Evolutionary conservation across 2,329 filamentous ascomycete species (phyloP).

Genomic region (Colletotrichum echinochloae): DNA sequence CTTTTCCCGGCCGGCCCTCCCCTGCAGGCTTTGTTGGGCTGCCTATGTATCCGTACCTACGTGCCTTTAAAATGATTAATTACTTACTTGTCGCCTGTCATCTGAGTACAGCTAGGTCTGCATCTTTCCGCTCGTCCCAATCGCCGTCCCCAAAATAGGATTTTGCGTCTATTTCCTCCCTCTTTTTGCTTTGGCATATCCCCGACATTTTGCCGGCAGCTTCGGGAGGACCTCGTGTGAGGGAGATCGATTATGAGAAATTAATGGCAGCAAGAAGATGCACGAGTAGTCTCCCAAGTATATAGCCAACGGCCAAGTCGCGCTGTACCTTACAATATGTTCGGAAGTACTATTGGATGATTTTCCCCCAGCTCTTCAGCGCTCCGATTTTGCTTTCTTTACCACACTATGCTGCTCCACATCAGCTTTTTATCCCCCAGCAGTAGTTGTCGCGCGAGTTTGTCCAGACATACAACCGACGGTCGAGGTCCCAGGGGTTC

Average conservation of each 20-base stretch:
- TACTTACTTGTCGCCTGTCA: not conserved
- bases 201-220: not conserved
- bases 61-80: too few species aligned
- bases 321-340: not conserved
- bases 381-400: not conserved
- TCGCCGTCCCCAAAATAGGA: not conserved
- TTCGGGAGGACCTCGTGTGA: too few species aligned
- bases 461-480: not conserved
- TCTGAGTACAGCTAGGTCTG: not conserved
- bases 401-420: not conserved
- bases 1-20: slow-evolving; percentile 30
- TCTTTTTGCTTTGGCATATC: not conserved
- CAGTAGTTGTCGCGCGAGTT: not conserved
- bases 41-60: not conserved
- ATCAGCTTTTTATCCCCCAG: not conserved
- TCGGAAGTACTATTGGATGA: not conserved
- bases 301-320: not conserved
- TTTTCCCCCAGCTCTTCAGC: not conserved
- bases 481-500: not conserved
- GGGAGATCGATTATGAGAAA: too few species aligned
- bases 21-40: not conserved
- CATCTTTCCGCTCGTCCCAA: not conserved
- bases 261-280: not conserved
- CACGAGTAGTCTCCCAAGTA: not conserved
- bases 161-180: not conserved